phyloP scores from a whole-genome alignment of 768 basidiomycete species.

The Panellus pusillus region DNA sequence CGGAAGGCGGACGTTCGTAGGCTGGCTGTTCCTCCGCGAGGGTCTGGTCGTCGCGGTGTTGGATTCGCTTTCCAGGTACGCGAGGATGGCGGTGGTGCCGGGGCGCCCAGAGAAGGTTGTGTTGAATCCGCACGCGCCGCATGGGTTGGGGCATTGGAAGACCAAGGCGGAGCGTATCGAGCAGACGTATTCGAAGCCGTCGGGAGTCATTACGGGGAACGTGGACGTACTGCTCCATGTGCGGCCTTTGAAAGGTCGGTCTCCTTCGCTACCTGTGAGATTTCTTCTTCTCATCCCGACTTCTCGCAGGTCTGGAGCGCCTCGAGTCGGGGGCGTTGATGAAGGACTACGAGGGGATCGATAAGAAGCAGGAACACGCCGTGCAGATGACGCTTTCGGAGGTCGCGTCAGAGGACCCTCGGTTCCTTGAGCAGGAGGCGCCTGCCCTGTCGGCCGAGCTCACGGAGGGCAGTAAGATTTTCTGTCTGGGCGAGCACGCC shows the following conservation, averaged over 20 bases:
- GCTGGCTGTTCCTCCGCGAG: slow-evolving; percentile 96
- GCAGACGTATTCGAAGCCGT: slow-evolving; percentile 82
- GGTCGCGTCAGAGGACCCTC: slow-evolving; percentile 87
- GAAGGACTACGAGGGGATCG: slow-evolving; percentile 86
- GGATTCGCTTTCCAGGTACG: slow-evolving; percentile 85
- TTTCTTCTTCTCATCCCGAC: neutral
- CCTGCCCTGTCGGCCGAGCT: slow-evolving; percentile 87
- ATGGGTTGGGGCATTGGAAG: slow-evolving; percentile 76
- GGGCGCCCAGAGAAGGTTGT: slow-evolving; percentile 56
- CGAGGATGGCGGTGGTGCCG: slow-evolving; percentile 58
- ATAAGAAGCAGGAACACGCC: slow-evolving; percentile 84
- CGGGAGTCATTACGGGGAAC: slow-evolving; percentile 80
- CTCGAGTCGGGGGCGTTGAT: slow-evolving; percentile 88
- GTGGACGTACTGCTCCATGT: slow-evolving; percentile 85
- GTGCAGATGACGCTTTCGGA: slow-evolving; percentile 82
- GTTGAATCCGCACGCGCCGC: slow-evolving; percentile 69
- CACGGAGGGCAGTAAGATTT: slow-evolving; percentile 86
- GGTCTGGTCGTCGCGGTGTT: slow-evolving; percentile 85
- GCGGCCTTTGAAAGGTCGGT: slow-evolving; percentile 83
- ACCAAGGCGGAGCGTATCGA: slow-evolving; percentile 81
- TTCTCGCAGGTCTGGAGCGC: slow-evolving; percentile 73
- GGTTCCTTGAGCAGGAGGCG: slow-evolving; percentile 77
- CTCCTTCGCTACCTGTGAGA: neutral
- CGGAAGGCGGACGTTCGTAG: slow-evolving; percentile 73
- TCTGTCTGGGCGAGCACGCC: slow-evolving; percentile 93